These are phyloP conservation scores for Hypoxylon crocopeplum DNA, from an alignment of 495 filamentous ascomycete genomes.

Conservation along the genomic window DNA sequence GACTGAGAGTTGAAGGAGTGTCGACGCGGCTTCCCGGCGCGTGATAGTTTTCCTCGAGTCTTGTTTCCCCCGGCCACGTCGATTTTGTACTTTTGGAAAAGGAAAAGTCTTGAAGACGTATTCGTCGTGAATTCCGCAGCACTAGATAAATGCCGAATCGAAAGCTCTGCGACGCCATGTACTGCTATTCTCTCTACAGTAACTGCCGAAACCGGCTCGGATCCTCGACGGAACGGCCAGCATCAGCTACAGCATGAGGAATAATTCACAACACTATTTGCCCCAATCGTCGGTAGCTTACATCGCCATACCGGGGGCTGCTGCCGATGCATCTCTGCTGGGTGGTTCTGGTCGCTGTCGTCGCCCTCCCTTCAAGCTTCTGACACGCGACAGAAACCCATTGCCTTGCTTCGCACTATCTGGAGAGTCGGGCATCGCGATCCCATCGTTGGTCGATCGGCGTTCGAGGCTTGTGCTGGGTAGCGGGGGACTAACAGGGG, in stretches of 20 bases:
- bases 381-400: constrained; percentile 85
- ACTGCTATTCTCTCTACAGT: constrained; percentile 4
- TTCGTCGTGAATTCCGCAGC: constrained; percentile 22
- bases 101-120: constrained; percentile 12
- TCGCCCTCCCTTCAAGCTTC: constrained; percentile 75
- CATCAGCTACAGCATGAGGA: constrained; percentile 19
- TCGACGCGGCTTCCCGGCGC: constrained; percentile 7
- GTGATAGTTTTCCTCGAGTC: constrained; percentile 1
- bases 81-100: constrained; percentile 16
- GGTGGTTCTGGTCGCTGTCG: constrained; percentile 45
- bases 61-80: constrained; percentile 4
- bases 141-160: constrained; percentile 10
- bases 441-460: constrained; percentile 71
- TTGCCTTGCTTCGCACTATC: constrained; percentile 56
- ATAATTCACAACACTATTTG: constrained; percentile 26
- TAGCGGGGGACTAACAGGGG: constrained; percentile 69
- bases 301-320: constrained; percentile 32
- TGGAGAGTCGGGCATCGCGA: constrained; percentile 43
- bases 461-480: constrained; percentile 64
- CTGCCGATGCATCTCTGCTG: constrained; percentile 33
- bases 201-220: constrained; percentile 9
- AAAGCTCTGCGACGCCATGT: constrained; percentile 16
- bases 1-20: constrained; percentile 22
- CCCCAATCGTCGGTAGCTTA: constrained; percentile 9
- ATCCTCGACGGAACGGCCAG: background rate